Base-by-base conservation (phyloP, 148 eudicot genomes). In the Rhododendron mucronatum region DNA sequence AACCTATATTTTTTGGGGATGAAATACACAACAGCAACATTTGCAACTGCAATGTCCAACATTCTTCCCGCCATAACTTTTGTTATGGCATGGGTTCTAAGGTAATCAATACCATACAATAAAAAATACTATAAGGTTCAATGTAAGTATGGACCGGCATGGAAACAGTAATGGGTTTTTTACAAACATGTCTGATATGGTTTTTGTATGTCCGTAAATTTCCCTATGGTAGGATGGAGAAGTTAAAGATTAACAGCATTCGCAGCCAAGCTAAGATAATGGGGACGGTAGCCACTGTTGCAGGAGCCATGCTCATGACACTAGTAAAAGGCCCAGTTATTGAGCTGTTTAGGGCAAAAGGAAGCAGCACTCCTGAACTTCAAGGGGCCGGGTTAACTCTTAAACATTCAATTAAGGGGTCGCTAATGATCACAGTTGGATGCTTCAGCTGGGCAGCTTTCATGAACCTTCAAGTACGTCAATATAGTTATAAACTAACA, bases 241-340 rank as follows among this genome's bases (percentile, higher is more conserved):
- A 83, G 86, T 80, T 96, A 78, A 92, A 92, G 83, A 44, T 92
- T 14, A 94, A 87, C 83, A 95, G 93, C 89, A 90, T 92, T 39
- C 90, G 92, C 12, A 94, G 96, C 89, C 97, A 96, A 87, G 98
- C 97, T 6, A 94, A 96, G 88, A 83, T 96, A 61, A 57, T 94
- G 3, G 99, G 99, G 10, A 96, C 99, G 4, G 75, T 95, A 23
- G 91, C 91, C 50, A 94, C 97, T 10, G 90, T 96, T 4, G 99
- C 90, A 63, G 99, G 99, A 73, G 99, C 99, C 51, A 96, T 96
- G 99, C 86, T 96, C 90, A 96, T 96, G 98, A 96, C 99, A 13
- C 80, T 96, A 20, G 87, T 94, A 3, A 92, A 88, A 89, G 99
- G 98, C 20, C 99, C 98, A 26, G 69, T 91, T 48, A 50, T 96